Evolutionary conservation across 1,284 basidiomycete genomes (phyloP), one percentile per base, ranked within the genome.

Genomic region (Sanguinoderma infundibulare): DNA sequence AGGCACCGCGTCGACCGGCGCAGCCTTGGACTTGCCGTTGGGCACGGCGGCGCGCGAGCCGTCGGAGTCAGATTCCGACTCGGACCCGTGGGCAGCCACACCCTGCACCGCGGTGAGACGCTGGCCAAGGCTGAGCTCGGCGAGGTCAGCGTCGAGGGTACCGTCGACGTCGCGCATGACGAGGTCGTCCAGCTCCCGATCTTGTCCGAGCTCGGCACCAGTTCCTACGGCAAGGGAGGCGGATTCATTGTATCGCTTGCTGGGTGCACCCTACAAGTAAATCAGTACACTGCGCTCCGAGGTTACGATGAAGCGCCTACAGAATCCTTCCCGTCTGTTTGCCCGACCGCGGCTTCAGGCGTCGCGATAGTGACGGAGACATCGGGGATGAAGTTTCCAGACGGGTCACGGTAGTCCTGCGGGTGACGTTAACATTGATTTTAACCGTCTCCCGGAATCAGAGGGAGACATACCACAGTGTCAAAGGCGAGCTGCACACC

Each of bases 71-170:
- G 79, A 82, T 39, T 84, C 81, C 50, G 71, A 67, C 57, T 67
- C 69, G 67, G 75, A 68, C 64, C 70, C 67, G 17, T 76, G 75
- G 17, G 65, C 54, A n/a, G 78, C 75, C 36, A 75, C 74, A 59
- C 87, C 86, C 47, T 85, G 82, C 22, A 92, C 75, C 15, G 90
- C 90, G 1, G 91, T 90, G 39, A 97, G 80, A 32, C 95, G 86
- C 74, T 98, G 92, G 17, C 95, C 95, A 1, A 98, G 83, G 49
- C 92, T 94, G 28, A 96, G 83, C 74, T 98, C 95, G 3, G 95
- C 94, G 58, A 95, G 82, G 72, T 96, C 87, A 9, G 90, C 87
- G 67, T 95, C 92, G 20, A 96, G 83, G 24, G 86, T 79, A 28
- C 91, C 91, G 32, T 92, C 89, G 6, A 85, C 72, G 59, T 84